A percentile compares a stretch with the other conserved stretches of the same genome.
Conservation (phyloP, 345 rosid species). For the Hevea brasiliensis region DNA sequence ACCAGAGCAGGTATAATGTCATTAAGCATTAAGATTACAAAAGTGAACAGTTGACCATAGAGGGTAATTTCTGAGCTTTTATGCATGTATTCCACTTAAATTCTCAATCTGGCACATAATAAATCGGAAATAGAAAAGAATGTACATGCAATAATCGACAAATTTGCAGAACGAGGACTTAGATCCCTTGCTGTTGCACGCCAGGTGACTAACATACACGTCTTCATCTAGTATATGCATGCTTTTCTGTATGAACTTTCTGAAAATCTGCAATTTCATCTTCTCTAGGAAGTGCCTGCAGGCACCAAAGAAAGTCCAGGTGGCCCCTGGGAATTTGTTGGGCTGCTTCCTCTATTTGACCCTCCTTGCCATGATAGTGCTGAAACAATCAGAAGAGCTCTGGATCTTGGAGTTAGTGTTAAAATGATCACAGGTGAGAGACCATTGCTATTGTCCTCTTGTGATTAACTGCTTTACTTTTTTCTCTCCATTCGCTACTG, state of each 20-base stretch:
- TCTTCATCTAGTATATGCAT: neutral
- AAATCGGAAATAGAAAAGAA: constrained; percentile 43
- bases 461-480: neutral
- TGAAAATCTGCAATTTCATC: neutral
- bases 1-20: constrained; percentile 30
- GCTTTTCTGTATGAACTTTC: neutral
- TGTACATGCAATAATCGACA: constrained; percentile 49
- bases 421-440: constrained; percentile 62
- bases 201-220: constrained; percentile 38
- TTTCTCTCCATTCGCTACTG: neutral
- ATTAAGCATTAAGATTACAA: neutral
- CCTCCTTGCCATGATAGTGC: constrained; percentile 63
- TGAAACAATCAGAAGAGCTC: constrained; percentile 59
- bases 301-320: constrained; percentile 56
- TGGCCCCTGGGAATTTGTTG: constrained; percentile 71
- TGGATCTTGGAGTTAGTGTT: constrained; percentile 62
- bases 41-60: neutral
- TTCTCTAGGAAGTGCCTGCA: constrained; percentile 49
- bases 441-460: neutral
- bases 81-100: constrained; percentile 26
- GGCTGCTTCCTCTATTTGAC: constrained; percentile 71
- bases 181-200: constrained; percentile 62
- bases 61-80: constrained; percentile 1
- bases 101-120: constrained; percentile 55
- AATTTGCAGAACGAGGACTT: constrained; percentile 63